Evolutionary conservation across 1,139 yeast species (phyloP).

Genomic region (Zygosaccharomyces sapae): DNA sequence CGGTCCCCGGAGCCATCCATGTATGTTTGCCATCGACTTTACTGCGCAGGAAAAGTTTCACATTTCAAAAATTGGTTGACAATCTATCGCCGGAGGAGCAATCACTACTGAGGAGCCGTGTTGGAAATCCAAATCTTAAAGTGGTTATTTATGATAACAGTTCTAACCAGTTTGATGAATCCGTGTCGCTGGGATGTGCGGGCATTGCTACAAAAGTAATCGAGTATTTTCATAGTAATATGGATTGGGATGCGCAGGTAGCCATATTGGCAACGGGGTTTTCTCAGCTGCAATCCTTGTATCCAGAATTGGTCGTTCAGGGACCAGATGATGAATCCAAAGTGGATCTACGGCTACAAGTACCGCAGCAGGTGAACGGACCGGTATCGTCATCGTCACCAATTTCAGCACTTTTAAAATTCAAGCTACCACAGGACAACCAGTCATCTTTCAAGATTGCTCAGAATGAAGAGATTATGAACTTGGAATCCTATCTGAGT

Average conservation of each 20-base stretch:
- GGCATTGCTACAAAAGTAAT: conserved; percentile 48
- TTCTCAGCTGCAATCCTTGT: conserved; percentile 31
- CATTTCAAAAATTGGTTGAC: conserved; percentile 44
- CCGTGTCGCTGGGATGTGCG: conserved; percentile 41
- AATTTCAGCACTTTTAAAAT: conserved; percentile 37
- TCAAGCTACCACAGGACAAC: conserved; percentile 34
- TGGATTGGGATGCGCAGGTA: conserved; percentile 31
- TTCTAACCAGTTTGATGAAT: conserved; percentile 26
- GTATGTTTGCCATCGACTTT: conserved; percentile 76
- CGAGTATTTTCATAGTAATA: conserved; percentile 21
- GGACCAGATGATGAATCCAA: conserved; percentile 7
- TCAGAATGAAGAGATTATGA: conserved; percentile 43
- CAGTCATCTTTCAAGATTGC: conserved; percentile 39
- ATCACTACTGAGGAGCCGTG: conserved; percentile 23
- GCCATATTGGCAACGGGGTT: conserved; percentile 40
- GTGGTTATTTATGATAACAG: conserved; percentile 39
- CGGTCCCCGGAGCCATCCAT: conserved; percentile 56
- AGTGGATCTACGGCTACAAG: conserved; percentile 10
- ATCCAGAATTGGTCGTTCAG: conserved; percentile 26
- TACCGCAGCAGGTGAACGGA: conserved; percentile 27
- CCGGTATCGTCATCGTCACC: conserved; percentile 35
- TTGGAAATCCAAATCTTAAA: conserved; percentile 20
- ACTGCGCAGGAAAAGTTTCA: conserved; percentile 62
- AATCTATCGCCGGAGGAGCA: conserved; percentile 39
- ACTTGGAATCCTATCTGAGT: conserved; percentile 33